Evolutionary conservation across 108 stramenopile genomes (phyloP), one percentile per base, ranked within the genome.

Genomic region (Stephanodiscus minutulus): DNA sequence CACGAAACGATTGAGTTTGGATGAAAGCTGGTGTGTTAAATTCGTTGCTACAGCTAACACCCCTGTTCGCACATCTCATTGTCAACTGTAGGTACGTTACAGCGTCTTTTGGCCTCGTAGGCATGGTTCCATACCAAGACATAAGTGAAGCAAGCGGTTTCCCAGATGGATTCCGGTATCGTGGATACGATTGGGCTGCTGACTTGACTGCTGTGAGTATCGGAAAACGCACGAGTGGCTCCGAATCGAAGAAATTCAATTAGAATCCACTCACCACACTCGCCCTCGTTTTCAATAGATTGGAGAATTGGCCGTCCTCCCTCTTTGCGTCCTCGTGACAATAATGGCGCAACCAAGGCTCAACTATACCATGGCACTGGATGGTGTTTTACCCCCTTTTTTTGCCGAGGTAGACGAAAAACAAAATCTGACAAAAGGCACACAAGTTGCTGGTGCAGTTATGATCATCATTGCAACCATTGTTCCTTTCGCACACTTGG

Each of bases 311-410:
- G 37, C 88, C 28, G 91, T 90, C 21, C 73, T 97, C 20, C 96
- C 96, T 0, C 73, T 97, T n/a, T 94, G 95, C 11, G 96, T 97
- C 25, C 65, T 97, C 33, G 86, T 97, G 15, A 86, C 89, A 17
- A 70, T 95, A 43, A 85, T 97, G 86, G 92, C 94, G 39, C 96
- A 97, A 68, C 94, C 94, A 12, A 81, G 96, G 27, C 67, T 97
- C 20, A 85, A 82, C 57, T 86, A 72, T 56, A 91, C 92, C 2
- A 84, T 97, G 88, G 90, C 91, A 25, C 61, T 71, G 41, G 96
- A 97, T 81, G 92, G 92, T 15, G 70, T 97, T 9, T 66, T 95
- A 25, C 96, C 94, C 3, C 13, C 44, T 10, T 63, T 93, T 1
- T 93, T 97, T 73, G 77, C 70, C 3, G 48, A 77, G 58, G 77